Evolutionary conservation across 2,329 filamentous ascomycete genomes (phyloP).

Genomic region (Chaetomium sp.): DNA sequence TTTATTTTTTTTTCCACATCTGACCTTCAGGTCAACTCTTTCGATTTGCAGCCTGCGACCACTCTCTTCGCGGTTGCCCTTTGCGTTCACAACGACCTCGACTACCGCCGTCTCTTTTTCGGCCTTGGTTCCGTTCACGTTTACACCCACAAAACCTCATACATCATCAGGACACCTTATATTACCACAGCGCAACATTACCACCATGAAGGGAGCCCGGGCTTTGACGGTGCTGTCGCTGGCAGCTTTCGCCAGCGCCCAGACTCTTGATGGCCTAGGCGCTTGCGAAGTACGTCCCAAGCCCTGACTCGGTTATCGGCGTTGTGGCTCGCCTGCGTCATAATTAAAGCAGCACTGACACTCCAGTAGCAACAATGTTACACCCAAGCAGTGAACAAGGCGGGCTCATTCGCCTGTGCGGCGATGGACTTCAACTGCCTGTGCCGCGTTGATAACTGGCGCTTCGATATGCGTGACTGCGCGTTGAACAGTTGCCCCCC

Average conservation of each 20-base stretch:
- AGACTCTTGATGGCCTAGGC: constrained; percentile 26
- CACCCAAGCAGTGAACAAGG: constrained; percentile 16
- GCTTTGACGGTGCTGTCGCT: constrained; percentile 24
- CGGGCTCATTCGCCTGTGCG: constrained; percentile 23
- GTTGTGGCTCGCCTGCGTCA: not conserved
- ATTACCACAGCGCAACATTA: not conserved
- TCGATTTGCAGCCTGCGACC: constrained; percentile 8
- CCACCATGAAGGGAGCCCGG: constrained; percentile 21
- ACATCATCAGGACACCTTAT: not conserved
- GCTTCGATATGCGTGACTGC: constrained; percentile 32
- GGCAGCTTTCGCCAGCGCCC: constrained; percentile 28
- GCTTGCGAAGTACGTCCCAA: constrained; percentile 31
- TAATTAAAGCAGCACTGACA: constrained; percentile 25
- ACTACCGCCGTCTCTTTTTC: not conserved
- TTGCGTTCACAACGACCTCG: not conserved
- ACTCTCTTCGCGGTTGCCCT: constrained; percentile 12
- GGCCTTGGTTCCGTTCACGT: not conserved
- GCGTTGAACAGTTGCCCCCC: constrained; percentile 30
- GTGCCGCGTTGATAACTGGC: constrained; percentile 32
- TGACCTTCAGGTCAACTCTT: constrained; percentile 24
- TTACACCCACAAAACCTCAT: not conserved
- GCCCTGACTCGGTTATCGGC: no score
- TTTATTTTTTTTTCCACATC: constrained; percentile 8
- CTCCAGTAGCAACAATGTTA: constrained; percentile 29
- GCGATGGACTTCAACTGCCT: constrained; percentile 32